Conservation (phyloP, 495 filamentous ascomycete species). For the Astrocystis sublimbata region DNA sequence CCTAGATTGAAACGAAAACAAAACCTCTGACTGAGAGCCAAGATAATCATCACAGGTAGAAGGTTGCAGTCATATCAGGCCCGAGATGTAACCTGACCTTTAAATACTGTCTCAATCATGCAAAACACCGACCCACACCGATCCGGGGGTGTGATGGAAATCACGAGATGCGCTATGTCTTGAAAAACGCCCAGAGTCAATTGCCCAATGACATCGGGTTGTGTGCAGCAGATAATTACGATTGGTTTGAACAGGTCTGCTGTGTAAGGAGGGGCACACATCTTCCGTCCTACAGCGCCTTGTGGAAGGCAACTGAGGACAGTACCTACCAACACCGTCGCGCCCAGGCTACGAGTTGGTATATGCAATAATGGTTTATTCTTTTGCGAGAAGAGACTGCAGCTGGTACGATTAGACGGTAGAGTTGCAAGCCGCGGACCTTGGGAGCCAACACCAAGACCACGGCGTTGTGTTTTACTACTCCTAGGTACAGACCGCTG, state of each 20-base stretch:
- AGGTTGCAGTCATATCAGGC: too few relatives aligned
- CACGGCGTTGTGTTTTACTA: background rate
- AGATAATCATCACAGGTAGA: too few relatives aligned
- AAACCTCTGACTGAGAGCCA: too few relatives aligned
- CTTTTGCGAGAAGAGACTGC: background rate
- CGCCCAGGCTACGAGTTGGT: background rate
- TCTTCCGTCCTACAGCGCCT: background rate
- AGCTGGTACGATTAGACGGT: constrained; percentile 4
- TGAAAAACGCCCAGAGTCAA: background rate
- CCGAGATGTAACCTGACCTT: too few relatives aligned
- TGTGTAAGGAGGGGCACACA: background rate
- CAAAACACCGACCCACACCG: background rate
- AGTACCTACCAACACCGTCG: background rate
- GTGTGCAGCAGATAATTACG: background rate
- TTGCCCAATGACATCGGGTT: background rate
- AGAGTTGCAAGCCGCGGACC: background rate
- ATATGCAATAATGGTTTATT: background rate
- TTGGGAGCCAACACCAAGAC: background rate
- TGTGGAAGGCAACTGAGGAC: background rate
- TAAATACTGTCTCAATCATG: background rate
- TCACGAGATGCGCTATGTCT: constrained; percentile 5
- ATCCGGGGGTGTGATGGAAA: background rate
- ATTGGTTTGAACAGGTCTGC: background rate
- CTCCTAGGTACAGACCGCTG: too few relatives aligned
- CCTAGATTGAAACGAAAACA: too few relatives aligned